phyloP scores from a whole-genome alignment of 169 alveolate species.

The Eimeria sp. region DNA sequence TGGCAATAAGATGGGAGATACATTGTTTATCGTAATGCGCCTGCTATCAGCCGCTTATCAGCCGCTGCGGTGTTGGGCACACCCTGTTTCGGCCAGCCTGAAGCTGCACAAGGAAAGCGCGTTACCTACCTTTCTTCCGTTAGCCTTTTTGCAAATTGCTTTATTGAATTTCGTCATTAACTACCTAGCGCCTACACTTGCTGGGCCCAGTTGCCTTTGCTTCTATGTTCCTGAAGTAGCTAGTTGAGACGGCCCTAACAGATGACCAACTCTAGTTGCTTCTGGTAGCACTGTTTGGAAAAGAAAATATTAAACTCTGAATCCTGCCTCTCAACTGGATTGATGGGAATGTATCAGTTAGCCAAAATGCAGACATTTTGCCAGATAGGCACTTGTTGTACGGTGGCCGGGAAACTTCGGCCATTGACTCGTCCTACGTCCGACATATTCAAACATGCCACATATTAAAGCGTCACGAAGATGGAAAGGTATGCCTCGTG shows the following conservation, averaged over 20 bases:
- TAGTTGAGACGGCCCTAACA: not conserved
- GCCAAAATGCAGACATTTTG: not conserved
- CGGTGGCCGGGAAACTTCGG: not conserved
- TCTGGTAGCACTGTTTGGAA: not conserved
- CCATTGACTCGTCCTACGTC: not conserved
- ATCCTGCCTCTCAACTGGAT: too few species aligned
- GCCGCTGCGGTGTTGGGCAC: not conserved
- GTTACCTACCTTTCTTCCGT: not conserved
- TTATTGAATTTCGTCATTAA: not conserved
- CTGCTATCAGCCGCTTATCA: not conserved
- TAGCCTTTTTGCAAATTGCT: not conserved
- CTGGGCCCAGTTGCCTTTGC: not conserved
- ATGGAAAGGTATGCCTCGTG: not conserved
- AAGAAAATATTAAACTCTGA: not conserved
- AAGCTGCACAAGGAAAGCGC: not conserved
- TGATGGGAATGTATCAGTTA: not conserved
- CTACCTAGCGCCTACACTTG: not conserved
- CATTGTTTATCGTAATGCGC: not conserved
- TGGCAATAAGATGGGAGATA: not conserved
- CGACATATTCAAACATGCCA: too few species aligned
- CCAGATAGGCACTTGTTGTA: not conserved
- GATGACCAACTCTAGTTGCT: not conserved
- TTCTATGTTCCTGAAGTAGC: not conserved
- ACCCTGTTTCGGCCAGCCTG: not conserved
- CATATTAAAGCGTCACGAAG: not conserved